Evolutionary conservation across 2,329 filamentous ascomycete species (phyloP), one percentile per base, ranked within the genome.

Genomic region (Colletotrichum sp.): DNA sequence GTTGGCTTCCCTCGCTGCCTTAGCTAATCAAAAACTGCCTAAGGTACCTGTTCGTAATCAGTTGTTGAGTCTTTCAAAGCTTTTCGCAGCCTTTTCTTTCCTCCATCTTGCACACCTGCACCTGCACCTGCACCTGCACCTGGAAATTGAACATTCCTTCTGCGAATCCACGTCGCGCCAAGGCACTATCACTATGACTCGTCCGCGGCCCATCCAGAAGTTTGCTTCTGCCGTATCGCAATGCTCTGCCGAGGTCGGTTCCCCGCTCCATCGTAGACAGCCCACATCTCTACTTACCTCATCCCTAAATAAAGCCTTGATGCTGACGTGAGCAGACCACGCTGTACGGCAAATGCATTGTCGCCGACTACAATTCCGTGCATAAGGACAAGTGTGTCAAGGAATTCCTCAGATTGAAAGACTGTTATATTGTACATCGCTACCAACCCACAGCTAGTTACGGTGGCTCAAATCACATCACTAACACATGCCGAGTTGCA

Each of bases 261-360:
- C 9, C 7, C 28, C 28, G 16, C 7, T n/a, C 24, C 30, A 36
- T 59, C 14, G 21, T 56, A 21, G 26, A 28, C 12, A 24, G 12
- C 24, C 21, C 21, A 26, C 52, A 56, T 66, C 10, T 18, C 74
- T 64, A 32, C 34, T 14, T 32, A 13, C 13, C 12, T 52, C 32
- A 16, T n/a, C n/a, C 12, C 36, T 21, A 55, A 32, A 16, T 21
- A 55, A 32, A 16, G 18, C 16, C 28, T 30, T n/a, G 9, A 21
- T 21, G 26, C 59, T 58, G 24, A 65, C 38, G 26, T 34, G 13
- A 52, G 21, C 21, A 98, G 96, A 94, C 95, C 68, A 89, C 95
- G 4, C 88, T 91, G 14, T 99, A 98, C 81, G 97, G 96, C 78
- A 96, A 96, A 88, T 99, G 97, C 83, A 93, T 99, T 78, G 90